These are phyloP conservation scores for Pseudonectria buxi DNA, from an alignment of 2,329 filamentous ascomycete species.

Conservation along the genomic window DNA sequence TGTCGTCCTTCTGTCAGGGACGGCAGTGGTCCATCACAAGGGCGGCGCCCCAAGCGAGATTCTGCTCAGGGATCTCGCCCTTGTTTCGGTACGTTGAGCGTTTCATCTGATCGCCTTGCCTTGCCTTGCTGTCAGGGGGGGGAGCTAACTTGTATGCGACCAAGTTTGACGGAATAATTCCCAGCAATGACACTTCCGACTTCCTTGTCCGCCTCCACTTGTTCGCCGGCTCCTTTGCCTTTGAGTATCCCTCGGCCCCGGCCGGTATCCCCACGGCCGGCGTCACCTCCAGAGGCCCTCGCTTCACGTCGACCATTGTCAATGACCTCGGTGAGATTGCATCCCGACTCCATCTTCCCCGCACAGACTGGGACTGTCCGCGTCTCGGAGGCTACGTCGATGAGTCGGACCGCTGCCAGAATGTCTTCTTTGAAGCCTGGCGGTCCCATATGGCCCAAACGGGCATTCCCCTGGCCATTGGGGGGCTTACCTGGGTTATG, in stretches of 20 bases:
- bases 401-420: constrained; percentile 15
- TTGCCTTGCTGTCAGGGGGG: not conserved
- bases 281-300: constrained; percentile 11
- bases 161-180: constrained; percentile 20
- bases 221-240: constrained; percentile 19
- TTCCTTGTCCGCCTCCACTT: constrained; percentile 21
- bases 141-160: constrained; percentile 1
- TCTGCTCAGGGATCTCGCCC: constrained; percentile 16
- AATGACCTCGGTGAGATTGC: constrained; percentile 17
- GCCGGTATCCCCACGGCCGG: constrained; percentile 16
- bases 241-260: constrained; percentile 20
- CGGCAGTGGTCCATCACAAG: constrained; percentile 10
- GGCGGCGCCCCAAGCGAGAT: constrained; percentile 8
- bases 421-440: constrained; percentile 23
- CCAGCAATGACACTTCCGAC: constrained; percentile 19
- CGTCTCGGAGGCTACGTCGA: constrained; percentile 9
- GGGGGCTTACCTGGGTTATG: constrained; percentile 13
- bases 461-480: constrained; percentile 10
- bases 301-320: constrained; percentile 12
- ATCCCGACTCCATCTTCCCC: constrained; percentile 13
- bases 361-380: constrained; percentile 16
- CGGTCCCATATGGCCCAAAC: constrained; percentile 10
- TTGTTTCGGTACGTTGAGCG: constrained; percentile 18
- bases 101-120: too few species aligned
- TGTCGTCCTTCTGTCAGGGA: constrained; percentile 17